Evolutionary conservation across 176 grass and related monocot genomes (phyloP), one percentile per base, ranked within the genome.

Genomic region (Lolium rigidum): DNA sequence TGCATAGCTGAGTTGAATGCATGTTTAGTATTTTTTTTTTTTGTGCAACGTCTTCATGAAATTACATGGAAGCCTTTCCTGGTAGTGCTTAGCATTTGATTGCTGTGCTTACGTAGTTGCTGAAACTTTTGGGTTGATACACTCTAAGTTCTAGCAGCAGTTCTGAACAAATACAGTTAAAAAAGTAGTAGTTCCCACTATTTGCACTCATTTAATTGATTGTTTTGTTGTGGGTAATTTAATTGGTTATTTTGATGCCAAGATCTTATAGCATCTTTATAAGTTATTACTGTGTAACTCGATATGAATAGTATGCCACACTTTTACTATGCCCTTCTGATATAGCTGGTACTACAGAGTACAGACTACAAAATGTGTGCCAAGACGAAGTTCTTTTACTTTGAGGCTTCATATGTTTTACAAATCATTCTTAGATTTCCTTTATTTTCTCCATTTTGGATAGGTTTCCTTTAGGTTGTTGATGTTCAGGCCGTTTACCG

Each of bases 381-480:
- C 26, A 62, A 16, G 58, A 28, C 0, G 10, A 54, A 44, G 15
- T 83, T 65, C 7, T 80, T 61, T 85, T n/a, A 81, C 31, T 69
- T 24, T 66, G 28, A 80, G 3, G 16, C 22, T 75, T 55, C 59
- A 25, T 74, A 58, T 9, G 43, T 49, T 85, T 74, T 67, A 60
- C 12, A 38, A 10, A 50, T 59, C 21, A 78, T 54, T 64, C 61
- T 88, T 22, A 66, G 43, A 31, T 81, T 54, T 75, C 28, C 28
- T n/a, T 63, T 7, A 57, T 47, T 75, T 15, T 65, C 54, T 25
- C 16, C 16, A 2, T 68, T 68, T 80, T 75, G 31, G 73, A 58
- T 70, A 98, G 96, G 96, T 98, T 89, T 68, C 65, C 20, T 98
- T 90, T 82, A 86, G 96, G 66, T 79, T 98, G 70, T 41, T 98